Evolutionary conservation across 2,329 filamentous ascomycete genomes (phyloP).

Genomic region (Dryadomyces quercivorus): DNA sequence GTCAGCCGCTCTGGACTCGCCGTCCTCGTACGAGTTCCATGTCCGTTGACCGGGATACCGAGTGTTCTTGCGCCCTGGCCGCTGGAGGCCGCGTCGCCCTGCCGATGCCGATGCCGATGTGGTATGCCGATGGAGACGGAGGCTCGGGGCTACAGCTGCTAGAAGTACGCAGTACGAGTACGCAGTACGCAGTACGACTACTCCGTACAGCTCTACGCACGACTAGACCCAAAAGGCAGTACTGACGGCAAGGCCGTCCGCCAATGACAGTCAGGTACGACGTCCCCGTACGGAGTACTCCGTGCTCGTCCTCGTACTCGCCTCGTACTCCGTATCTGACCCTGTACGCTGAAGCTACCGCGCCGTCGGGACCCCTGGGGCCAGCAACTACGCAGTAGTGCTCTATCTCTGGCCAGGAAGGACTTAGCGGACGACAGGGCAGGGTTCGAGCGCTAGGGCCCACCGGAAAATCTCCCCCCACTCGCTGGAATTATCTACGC

Average conservation of each 20-base stretch:
- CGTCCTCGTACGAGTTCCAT: no score
- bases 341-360: neutral
- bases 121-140: no score
- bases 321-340: neutral
- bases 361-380: conserved; percentile 3
- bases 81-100: no score
- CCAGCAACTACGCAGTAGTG: neutral
- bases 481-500: neutral
- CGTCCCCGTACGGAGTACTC: neutral
- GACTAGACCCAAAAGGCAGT: no score
- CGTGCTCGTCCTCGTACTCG: neutral
- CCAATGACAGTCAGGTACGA: neutral
- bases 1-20: no score
- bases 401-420: neutral
- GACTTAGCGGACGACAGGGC: neutral
- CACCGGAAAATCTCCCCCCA: neutral
- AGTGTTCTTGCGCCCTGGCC: no score
- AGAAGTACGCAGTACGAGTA: no score
- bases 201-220: neutral
- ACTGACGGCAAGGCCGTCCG: no score
- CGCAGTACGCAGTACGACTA: neutral
- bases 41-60: no score
- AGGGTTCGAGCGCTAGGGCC: neutral
- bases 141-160: no score
- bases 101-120: no score